Base-by-base conservation (phyloP, 2,329 filamentous ascomycete genomes). In the Raffaelea deltoideospora region DNA sequence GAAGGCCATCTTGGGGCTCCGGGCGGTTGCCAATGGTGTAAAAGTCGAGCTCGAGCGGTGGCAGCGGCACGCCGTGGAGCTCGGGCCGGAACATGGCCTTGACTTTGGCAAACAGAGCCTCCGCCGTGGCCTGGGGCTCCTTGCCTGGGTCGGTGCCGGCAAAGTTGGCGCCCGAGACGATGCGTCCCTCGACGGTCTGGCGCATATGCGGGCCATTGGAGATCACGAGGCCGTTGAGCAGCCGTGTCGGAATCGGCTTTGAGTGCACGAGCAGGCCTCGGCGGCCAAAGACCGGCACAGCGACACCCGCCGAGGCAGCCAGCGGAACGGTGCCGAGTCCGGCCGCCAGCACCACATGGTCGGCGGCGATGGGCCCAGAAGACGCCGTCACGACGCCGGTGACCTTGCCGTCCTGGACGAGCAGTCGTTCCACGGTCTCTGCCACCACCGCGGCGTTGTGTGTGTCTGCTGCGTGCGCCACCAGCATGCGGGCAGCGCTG, bases 331-430 rank as follows among this genome's bases (percentile, higher is more conserved):
- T 48, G 18, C 48, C 50, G 6, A 53, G 26, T 14, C 51, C 52
- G 14, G 48, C 52, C 5, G 52, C 52, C 4, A 54, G 35, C 8
- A 55, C 47, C 31, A 54, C 50, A 20, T 54, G 52, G 35, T 50
- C 46, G 15, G 47, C 52, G 3, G 17, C 15, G 8, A 49, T 23
- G 28, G 41, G 35, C 13, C 26, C 19, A 13, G 40, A 41, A 3
- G 35, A 15, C 2, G 37, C 21, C 0, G 43, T 48, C 8, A 46
- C 35, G 22, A 50, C 38, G 20, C 48, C 49, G 2, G 21, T 31
- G 5, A 47, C 33, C 34, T 31, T 6, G 41, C 45, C 19, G 21
- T 24, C 34, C 4, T 18, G 15, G 8, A 20, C 13, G 10, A 35
- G n/a, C 20, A 38, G 27, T 27, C 10, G 20, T 3, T 5, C 19